Base-by-base conservation (phyloP, 306 rosid species). In the Cyclanthera cordifolia region DNA sequence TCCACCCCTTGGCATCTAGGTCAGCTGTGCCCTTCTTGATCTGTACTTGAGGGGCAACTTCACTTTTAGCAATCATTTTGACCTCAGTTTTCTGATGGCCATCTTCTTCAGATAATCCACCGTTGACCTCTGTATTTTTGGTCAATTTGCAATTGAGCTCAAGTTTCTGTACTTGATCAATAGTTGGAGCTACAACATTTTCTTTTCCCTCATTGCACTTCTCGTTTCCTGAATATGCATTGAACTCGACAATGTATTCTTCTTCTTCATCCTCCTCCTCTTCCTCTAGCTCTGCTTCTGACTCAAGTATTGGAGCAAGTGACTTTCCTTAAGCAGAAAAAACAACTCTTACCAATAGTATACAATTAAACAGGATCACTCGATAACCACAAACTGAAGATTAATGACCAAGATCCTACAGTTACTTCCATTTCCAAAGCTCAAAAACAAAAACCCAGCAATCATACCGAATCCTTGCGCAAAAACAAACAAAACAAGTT, bases 291-390 rank as follows among this genome's bases (percentile, higher is more conserved):
- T 92, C 98, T 78, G 80, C 94, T 80, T 87, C 98, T 30, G 89
- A 84, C 75, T 92, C 98, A 41, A 88, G 96, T 81, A 92, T 92
- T 72, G 98, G 88, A 89, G 96, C 94, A 79, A 92, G 96, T 70
- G 96, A 84, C 98, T 92, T 34, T 34, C 41, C 41, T 34, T 90
- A 58, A 87, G 80, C 96, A 87, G 76, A 72, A 69, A 73, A 30
- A 70, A 47, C 16, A 79, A 67, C 75, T 72, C 76, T 86, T 82
- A 82, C 69, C 54, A 74, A 71, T 1, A 4, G 41, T 34, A 34
- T 34, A 34, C 41, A 34, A 34, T 34, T 34, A 34, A 5, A 34
- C 41, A 2, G 41, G 46, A 43, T 14, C 32, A 67, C 1, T 23
- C 41, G 25, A 67, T 14, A 67, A 67, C 53, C 15, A 39, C 8